Base-by-base conservation (phyloP, 1,139 yeast species). In the Geotrichum siamense region DNA sequence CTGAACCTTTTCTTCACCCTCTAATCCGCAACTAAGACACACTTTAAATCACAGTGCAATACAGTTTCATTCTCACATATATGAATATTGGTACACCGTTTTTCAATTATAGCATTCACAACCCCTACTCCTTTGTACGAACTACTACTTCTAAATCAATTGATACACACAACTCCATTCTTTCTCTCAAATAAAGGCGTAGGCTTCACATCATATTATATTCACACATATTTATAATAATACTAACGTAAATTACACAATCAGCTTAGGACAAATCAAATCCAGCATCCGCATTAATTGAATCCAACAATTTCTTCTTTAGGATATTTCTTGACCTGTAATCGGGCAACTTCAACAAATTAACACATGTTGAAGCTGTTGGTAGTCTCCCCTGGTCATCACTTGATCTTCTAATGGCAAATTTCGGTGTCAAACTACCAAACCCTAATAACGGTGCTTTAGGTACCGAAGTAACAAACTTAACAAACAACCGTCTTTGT, bases 391-490 rank as follows among this genome's bases (percentile, higher is more conserved):
- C 71, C 17, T 48, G 51, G 1, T 59, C 55, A 8, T 53, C 43
- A 0, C 95, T 94, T 1, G 82, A 74, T 54, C 79, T 78, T 39
- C 86, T 64, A 38, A 91, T 82, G 1, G 94, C 94, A 65, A 91
- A 87, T 46, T 70, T 70, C 0, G 99, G 98, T 29, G 65, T 66
- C 42, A 93, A 68, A 5, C 79, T 76, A 2, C 72, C 70, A 60
- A 91, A 91, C 1, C 99, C 99, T 23, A 85, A 69, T 29, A 91
- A 67, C 1, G 99, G 98, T 0, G 96, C 95, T 51, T 91, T 74
- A 1, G 95, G 79, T 1, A 86, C 94, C 0, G 96, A 83, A 0
- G 97, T 91, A 20, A 85, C 96, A 66, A 87, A 91, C 58, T 84
- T 82, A 30, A 89, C 64, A 48, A 91, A 72, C 50, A 75, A 73